Base-by-base conservation (phyloP, 495 filamentous ascomycete genomes). In the Trichoderma parareesei region DNA sequence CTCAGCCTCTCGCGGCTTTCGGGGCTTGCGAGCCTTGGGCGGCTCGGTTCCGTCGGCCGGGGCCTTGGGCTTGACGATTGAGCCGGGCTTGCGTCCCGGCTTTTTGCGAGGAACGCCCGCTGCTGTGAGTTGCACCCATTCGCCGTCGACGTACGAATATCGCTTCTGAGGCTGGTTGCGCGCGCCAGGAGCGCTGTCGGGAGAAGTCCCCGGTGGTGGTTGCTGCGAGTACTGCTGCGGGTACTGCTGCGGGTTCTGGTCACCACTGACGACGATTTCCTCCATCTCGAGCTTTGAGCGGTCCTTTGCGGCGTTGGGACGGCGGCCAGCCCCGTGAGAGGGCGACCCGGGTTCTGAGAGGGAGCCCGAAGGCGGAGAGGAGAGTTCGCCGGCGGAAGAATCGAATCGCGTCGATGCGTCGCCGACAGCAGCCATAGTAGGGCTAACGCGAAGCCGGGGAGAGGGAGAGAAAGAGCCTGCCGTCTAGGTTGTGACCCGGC, bases 1-100 rank as follows among this genome's bases (percentile, higher is more conserved):
- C 68, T 81, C 82, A 18, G 83, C 80, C 57, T 87, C 84, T 67
- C 78, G 81, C 11, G 83, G 80, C 66, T 85, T 86, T 60, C 83
- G 70, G 11, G 78, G 74, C 63, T 81, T 81, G 61, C 81, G 80
- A 53, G 76, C 75, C 70, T 86, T 87, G 20, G 81, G 72, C 44
- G 70, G 73, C 20, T 82, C 79, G 57, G 68, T 75, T 6, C 71
- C 77, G 20, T 84, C 81, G 60, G 76, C 72, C 20, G 73, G 66
- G 8, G 68, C 69, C 65, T 78, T 78, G 60, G 79, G 76, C 68
- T 80, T 82, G 63, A 77, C 70, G 60, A 75, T 76, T 27, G 73
- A 75, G 44, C 80, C 81, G 18, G 81, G 81, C 63, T 84, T 84
- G 6, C 80, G 75, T 38, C 80, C 80, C 33, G 79, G 80, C 66